Conservation (phyloP, 2,329 filamentous ascomycete species). For the Botrytis sinoallii region DNA sequence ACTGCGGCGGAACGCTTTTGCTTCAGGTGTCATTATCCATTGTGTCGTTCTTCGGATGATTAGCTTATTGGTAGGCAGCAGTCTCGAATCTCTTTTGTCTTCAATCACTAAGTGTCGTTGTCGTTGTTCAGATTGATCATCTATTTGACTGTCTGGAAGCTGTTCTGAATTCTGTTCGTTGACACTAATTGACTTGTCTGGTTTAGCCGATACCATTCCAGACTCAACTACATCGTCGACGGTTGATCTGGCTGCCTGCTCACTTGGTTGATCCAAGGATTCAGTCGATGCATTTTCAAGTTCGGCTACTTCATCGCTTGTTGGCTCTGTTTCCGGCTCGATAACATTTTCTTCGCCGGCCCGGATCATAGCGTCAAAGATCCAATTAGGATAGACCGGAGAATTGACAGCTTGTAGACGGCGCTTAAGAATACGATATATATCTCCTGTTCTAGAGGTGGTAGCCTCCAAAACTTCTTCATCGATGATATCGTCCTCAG, state of each 20-base stretch:
- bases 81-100: neutral
- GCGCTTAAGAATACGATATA: slow-evolving; percentile 6
- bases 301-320: neutral
- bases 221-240: neutral
- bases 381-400: slow-evolving; percentile 17
- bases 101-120: neutral
- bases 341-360: slow-evolving; percentile 1
- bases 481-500: neutral
- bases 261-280: neutral
- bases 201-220: neutral
- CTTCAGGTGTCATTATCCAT: neutral
- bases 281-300: neutral
- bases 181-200: neutral
- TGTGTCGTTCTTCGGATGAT: neutral
- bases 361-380: slow-evolving; percentile 14
- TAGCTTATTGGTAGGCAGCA: neutral
- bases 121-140: neutral
- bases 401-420: slow-evolving; percentile 10
- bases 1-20: neutral
- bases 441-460: slow-evolving; percentile 9
- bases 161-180: neutral
- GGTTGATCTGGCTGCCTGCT: neutral
- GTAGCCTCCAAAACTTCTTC: slow-evolving; percentile 13
- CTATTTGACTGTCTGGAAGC: neutral
- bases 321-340: neutral